Evolutionary conservation across 2,329 filamentous ascomycete species (phyloP), one percentile per base, ranked within the genome.

Genomic region (Fusarium vanettenii): DNA sequence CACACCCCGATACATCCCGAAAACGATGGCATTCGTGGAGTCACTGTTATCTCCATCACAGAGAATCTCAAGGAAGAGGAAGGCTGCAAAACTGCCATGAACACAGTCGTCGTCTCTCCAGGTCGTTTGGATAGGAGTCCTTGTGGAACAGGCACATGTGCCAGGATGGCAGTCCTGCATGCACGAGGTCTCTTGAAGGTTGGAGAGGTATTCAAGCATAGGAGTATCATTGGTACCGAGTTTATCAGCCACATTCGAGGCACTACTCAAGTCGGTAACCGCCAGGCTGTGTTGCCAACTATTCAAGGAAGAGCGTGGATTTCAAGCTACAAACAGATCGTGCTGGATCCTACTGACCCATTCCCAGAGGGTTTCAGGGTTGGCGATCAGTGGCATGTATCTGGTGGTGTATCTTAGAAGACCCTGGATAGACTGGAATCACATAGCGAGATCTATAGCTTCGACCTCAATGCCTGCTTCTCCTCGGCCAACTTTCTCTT

Each of bases 291-390:
- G 11, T 62, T 85, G 10, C 82, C 86, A 0, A 83, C 80, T 0
- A 79, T 87, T 2, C 83, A 85, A 60, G 85, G 86, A 0, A 77
- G 84, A 18, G 86, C 82, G 1, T 87, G 86, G 86, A 85, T 87
- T 59, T 86, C 85, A 0, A 81, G 84, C 31, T 84, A 82, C 69
- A 85, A 85, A 69, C 82, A 86, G 64, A 78, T 84, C 4, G 79
- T 86, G 20, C 70, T 87, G 10, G 85, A 87, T 64, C 81, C 84
- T 2, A 39, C 55, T 13, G 55, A 59, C 9, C 55, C 55, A 3
- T 59, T 37, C 55, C 55, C 55, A 14, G 55, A 59, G 22, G 55
- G 55, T 13, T 59, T 59, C 14, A 48, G 41, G 6, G 60, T 61
- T 1, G 60, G 60, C 1, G 60, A 61, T 33, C 60, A 61, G 29